phyloP scores from a whole-genome alignment of 1,139 yeast species.

The Candida tunisiensis region DNA sequence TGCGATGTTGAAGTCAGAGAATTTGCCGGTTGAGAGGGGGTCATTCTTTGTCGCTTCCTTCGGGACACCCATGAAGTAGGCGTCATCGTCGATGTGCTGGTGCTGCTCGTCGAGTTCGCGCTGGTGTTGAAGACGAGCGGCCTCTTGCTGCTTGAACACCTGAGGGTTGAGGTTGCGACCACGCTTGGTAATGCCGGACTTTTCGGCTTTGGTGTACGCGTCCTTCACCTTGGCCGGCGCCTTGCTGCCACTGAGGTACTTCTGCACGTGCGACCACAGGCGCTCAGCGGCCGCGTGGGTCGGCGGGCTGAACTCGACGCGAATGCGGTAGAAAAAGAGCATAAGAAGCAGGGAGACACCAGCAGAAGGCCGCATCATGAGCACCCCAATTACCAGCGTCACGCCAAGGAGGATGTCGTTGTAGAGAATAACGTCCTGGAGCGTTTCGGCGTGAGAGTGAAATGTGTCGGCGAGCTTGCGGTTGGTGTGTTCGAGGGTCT shows the following conservation, averaged over 20 bases:
- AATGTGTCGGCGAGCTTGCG: slow-evolving; percentile 43
- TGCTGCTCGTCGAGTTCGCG: no score
- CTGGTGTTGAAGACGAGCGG: no score
- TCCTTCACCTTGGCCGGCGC: slow-evolving; percentile 41
- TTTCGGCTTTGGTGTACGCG: slow-evolving; percentile 41
- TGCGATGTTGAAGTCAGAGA: no score
- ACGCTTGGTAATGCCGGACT: slow-evolving; percentile 9
- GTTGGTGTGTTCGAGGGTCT: slow-evolving; percentile 44
- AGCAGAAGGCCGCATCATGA: slow-evolving; percentile 50
- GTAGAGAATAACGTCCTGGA: slow-evolving; percentile 49
- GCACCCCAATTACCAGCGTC: slow-evolving; percentile 30
- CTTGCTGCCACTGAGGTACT: slow-evolving; percentile 32
- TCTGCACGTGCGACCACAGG: slow-evolving; percentile 49
- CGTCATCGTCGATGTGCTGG: no score
- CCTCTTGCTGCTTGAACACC: neutral
- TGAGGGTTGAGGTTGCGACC: slow-evolving; percentile 4
- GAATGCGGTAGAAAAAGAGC: slow-evolving; percentile 48
- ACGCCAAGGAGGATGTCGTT: slow-evolving; percentile 43
- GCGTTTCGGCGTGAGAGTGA: slow-evolving; percentile 31
- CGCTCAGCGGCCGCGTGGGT: slow-evolving; percentile 49
- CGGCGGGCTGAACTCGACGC: slow-evolving; percentile 56
- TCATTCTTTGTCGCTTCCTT: no score
- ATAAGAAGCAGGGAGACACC: slow-evolving; percentile 42
- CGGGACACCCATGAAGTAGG: no score
- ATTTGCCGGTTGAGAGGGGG: no score